These are phyloP conservation scores for Rhizophagus sp. DNA, from an alignment of 192 early-diverging fungal genomes.

Conservation along the genomic window DNA sequence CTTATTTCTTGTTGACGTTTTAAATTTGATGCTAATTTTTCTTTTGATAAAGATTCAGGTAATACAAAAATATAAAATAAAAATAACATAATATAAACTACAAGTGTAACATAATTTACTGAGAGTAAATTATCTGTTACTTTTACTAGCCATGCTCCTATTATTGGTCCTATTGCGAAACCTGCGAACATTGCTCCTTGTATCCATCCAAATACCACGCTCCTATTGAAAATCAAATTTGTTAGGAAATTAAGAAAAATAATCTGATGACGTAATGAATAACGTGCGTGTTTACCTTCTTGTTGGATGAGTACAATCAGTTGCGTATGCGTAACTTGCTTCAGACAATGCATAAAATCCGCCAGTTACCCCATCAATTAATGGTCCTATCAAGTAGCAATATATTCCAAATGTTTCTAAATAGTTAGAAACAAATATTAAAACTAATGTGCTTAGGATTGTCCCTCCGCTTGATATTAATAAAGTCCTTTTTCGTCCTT, in stretches of 20 bases:
- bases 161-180: background rate
- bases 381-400: background rate
- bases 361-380: background rate
- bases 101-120: slow-evolving; percentile 1
- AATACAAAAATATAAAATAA: slow-evolving; percentile 6
- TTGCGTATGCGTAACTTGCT: slow-evolving; percentile 2
- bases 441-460: background rate
- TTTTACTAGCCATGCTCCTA: slow-evolving; percentile 2
- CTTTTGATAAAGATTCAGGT: slow-evolving; percentile 19
- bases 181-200: slow-evolving; percentile 2
- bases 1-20: slow-evolving; percentile 2
- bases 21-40: slow-evolving; percentile 7
- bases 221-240: background rate
- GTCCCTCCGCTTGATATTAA: background rate
- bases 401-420: background rate
- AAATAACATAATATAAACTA: background rate
- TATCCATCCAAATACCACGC: slow-evolving; percentile 18
- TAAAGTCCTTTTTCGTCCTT: slow-evolving; percentile 4
- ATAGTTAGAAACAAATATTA: background rate
- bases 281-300: background rate
- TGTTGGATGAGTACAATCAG: slow-evolving; percentile 3
- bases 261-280: background rate
- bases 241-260: background rate
- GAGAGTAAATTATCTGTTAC: slow-evolving; percentile 10
- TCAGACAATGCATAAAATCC: background rate